These are phyloP conservation scores for Starmerella powellii DNA, from an alignment of 805 yeast species.

Conservation along the genomic window DNA sequence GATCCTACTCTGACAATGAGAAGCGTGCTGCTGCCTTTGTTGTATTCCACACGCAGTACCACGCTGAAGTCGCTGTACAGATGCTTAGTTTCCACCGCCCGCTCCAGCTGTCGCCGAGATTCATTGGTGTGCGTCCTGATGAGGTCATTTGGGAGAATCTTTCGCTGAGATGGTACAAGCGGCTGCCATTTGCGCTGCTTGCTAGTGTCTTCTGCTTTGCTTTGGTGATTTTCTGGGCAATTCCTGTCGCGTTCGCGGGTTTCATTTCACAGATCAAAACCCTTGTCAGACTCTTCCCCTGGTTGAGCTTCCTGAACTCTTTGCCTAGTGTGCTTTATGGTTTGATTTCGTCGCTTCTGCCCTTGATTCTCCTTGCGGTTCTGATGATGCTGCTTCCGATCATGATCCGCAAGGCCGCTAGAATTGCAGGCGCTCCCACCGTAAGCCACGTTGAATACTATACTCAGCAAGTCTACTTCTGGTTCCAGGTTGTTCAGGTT, in stretches of 20 bases:
- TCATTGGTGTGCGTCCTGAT: constrained; percentile 60
- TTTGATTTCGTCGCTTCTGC: constrained; percentile 75
- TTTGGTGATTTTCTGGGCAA: constrained; percentile 80
- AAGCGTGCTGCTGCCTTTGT: constrained; percentile 77
- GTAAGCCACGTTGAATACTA: constrained; percentile 60
- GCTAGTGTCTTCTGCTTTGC: constrained; percentile 52
- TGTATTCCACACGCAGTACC: constrained; percentile 72
- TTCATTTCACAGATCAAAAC: constrained; percentile 70
- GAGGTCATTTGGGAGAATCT: constrained; percentile 79
- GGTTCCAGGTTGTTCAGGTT: constrained; percentile 81
- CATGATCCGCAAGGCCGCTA: constrained; percentile 66
- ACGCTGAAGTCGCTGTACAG: constrained; percentile 81
- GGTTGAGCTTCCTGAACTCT: constrained; percentile 61
- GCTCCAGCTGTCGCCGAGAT: constrained; percentile 35
- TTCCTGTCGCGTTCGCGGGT: constrained; percentile 98
- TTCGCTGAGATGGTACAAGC: constrained; percentile 43
- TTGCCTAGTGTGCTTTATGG: constrained; percentile 66
- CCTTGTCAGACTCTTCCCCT: constrained; percentile 38
- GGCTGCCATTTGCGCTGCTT: constrained; percentile 43
- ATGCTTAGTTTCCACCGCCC: constrained; percentile 42
- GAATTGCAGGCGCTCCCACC: constrained; percentile 58
- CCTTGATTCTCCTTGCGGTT: constrained; percentile 66
- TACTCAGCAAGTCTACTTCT: constrained; percentile 82
- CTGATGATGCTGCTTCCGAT: constrained; percentile 83
- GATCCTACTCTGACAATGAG: constrained; percentile 38